Evolutionary conservation across 2,329 filamentous ascomycete species (phyloP).

Genomic region (Verticillium zaregamsianum): DNA sequence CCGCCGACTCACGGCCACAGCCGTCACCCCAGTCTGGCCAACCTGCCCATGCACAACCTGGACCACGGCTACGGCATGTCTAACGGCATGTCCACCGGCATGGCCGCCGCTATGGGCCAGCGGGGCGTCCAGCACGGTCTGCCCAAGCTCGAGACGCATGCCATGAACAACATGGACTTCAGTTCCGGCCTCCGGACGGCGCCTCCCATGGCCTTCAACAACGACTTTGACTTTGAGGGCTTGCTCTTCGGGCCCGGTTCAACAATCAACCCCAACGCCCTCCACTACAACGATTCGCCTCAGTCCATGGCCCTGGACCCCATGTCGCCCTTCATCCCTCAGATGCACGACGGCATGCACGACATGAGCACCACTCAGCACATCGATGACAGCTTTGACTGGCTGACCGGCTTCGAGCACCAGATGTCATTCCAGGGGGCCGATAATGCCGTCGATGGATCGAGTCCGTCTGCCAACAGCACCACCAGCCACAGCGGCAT

Average conservation of each 20-base stretch:
- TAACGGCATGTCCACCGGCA: conserved; percentile 38
- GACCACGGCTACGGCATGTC: conserved; percentile 57
- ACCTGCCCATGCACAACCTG: conserved; percentile 54
- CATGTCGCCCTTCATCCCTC: conserved; percentile 54
- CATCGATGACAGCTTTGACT: conserved; percentile 79
- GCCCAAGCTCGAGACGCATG: conserved; percentile 78
- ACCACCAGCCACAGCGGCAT: conserved; percentile 88
- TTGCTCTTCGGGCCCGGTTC: conserved; percentile 65
- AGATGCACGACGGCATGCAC: conserved; percentile 52
- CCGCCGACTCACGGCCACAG: conserved; percentile 47
- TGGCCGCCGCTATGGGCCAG: conserved; percentile 65
- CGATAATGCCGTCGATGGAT: conserved; percentile 84
- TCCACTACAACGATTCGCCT: conserved; percentile 82
- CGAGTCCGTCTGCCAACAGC: conserved; percentile 93
- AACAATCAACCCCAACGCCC: conserved; percentile 66
- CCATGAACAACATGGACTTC: conserved; percentile 60
- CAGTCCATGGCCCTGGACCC: conserved; percentile 61
- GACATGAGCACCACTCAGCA: conserved; percentile 49
- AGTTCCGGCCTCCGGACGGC: conserved; percentile 73
- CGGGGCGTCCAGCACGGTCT: conserved; percentile 65
- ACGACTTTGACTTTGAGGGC: conserved; percentile 66
- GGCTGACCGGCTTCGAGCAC: conserved; percentile 75
- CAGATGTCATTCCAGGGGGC: conserved; percentile 67
- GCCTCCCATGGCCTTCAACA: conserved; percentile 58
- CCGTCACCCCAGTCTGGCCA: conserved; percentile 72